Evolutionary conservation across 2,329 filamentous ascomycete genomes (phyloP).

Genomic region (Fusarium albidum): DNA sequence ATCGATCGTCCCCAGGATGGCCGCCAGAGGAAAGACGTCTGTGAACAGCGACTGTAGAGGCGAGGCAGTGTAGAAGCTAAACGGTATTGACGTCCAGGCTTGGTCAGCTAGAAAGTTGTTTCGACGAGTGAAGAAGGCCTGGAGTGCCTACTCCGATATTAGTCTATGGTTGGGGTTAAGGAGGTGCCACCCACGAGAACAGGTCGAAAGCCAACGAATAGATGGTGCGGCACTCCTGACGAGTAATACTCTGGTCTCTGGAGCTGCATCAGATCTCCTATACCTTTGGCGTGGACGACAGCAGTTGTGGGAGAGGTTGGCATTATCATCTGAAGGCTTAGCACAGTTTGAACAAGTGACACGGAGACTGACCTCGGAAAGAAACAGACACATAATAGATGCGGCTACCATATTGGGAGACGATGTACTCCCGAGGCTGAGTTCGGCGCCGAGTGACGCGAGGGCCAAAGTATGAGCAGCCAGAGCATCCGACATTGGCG

Average conservation of each 20-base stretch:
- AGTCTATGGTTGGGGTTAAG: background rate
- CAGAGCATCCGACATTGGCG: slow-evolving; percentile 35
- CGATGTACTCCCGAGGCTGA: background rate
- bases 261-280: slow-evolving; percentile 45
- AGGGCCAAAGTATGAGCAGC: slow-evolving; percentile 44
- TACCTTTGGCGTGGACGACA: slow-evolving; percentile 45
- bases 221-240: slow-evolving; percentile 45
- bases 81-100: slow-evolving; percentile 14
- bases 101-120: slow-evolving; percentile 11
- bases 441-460: slow-evolving; percentile 35
- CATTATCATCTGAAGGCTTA: slow-evolving; percentile 38
- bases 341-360: background rate
- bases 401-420: slow-evolving; percentile 12
- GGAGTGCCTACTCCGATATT: slow-evolving; percentile 3
- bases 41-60: slow-evolving; percentile 18
- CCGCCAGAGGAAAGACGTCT: background rate
- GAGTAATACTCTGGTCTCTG: slow-evolving; percentile 42
- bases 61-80: slow-evolving; percentile 2
- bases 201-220: slow-evolving; percentile 52
- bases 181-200: slow-evolving; percentile 47
- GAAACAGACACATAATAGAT: slow-evolving; percentile 16
- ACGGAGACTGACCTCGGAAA: slow-evolving; percentile 6
- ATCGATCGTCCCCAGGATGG: slow-evolving; percentile 5
- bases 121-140: slow-evolving; percentile 3
- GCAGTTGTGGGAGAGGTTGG: slow-evolving; percentile 39